Base-by-base conservation (phyloP, 1,139 yeast genomes). In the Ogataea hybrid region DNA sequence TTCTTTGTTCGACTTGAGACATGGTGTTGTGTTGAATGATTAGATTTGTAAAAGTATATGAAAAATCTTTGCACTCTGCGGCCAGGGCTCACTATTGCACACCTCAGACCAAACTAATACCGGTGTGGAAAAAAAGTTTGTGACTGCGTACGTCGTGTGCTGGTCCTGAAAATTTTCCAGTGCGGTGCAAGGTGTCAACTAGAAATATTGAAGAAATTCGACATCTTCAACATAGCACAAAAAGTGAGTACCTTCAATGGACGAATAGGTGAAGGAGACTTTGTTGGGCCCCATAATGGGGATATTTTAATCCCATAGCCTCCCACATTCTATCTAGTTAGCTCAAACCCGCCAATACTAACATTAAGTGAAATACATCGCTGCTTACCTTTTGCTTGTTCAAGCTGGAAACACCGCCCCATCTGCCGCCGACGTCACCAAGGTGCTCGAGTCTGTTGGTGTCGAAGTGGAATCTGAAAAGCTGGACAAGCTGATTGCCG, bases 371-470 rank as follows among this genome's bases (percentile, higher is more conserved):
- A 84, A 83, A 80, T 84, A 84, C 79, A 78, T 84, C 74, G 92
- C 94, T 75, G 90, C 94, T 73, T 84, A 84, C 79, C 79, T 84
- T 71, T 79, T 84, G 72, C 81, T 84, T 71, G 84, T 79, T 72
- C 85, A 84, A 70, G 86, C 90, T 70, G 92, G 92, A 69, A 82
- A 81, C 78, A 68, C 84, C 61, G 58, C 84, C 62, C 90, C 92
- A 73, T 71, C 86, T 56, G 81, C 87, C 60, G 73, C 79, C 59
- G 85, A 82, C 67, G 75, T 84, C 71, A 67, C 83, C 67, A 68
- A 79, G 55, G 81, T 84, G 62, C 76, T 84, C 67, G 79, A 80
- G 63, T 70, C 90, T 47, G 90, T 82, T 56, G 88, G 88, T 67
- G 77, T 81, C 57, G 92, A 84, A 67, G 83, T 77, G 65, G 92